phyloP scores from a whole-genome alignment of 1,139 yeast species.

The Lodderomyces jiufengensis region DNA sequence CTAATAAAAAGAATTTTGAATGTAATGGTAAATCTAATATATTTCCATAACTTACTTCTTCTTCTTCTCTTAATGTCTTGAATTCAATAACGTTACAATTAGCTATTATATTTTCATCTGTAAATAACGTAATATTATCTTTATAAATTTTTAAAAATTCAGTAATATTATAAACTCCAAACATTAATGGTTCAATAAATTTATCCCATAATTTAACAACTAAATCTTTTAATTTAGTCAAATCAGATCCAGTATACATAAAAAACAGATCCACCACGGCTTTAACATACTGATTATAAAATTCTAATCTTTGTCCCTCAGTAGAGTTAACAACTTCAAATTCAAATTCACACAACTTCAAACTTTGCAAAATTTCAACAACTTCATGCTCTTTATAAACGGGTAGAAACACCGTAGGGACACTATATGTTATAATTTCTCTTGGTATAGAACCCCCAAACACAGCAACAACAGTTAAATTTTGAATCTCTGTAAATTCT shows the following conservation, averaged over 20 bases:
- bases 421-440: slow-evolving; percentile 40
- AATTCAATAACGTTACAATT: slow-evolving; percentile 30
- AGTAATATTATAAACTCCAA: slow-evolving; percentile 25
- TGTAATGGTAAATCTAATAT: slow-evolving; percentile 46
- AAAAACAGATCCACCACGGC: slow-evolving; percentile 50
- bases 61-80: slow-evolving; percentile 21
- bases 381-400: slow-evolving; percentile 44
- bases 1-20: slow-evolving; percentile 60
- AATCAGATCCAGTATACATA: slow-evolving; percentile 53
- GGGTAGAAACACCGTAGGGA: slow-evolving; percentile 50
- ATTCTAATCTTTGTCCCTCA: slow-evolving; percentile 16
- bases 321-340: background rate
- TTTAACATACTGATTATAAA: slow-evolving; percentile 49
- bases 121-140: slow-evolving; percentile 38
- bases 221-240: slow-evolving; percentile 41
- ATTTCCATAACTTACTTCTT: slow-evolving; percentile 12
- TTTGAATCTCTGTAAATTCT: slow-evolving; percentile 36
- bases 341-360: slow-evolving; percentile 25
- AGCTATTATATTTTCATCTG: slow-evolving; percentile 37
- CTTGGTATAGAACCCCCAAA: slow-evolving; percentile 45
- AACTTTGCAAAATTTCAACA: slow-evolving; percentile 29
- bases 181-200: slow-evolving; percentile 41
- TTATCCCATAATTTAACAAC: slow-evolving; percentile 48
- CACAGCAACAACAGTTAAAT: slow-evolving; percentile 31
- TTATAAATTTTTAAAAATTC: slow-evolving; percentile 50